A percentile compares a stretch with the other conserved stretches of the same genome.
phyloP scores from a whole-genome alignment of 2,329 filamentous ascomycete genomes.

The Teratosphaeria gauchensis region DNA sequence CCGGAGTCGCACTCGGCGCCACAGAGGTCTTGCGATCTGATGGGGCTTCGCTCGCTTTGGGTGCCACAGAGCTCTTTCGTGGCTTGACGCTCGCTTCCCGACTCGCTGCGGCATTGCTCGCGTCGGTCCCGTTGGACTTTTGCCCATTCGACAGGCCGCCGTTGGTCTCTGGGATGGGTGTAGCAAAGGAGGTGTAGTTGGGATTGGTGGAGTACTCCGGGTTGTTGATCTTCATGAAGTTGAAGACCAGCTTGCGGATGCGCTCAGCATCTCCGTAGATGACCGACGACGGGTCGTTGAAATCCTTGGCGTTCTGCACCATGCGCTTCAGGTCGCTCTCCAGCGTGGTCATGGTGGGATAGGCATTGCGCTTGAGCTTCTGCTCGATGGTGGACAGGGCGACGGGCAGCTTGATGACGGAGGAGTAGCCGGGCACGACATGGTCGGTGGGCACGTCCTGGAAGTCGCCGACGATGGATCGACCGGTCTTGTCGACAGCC shows the following conservation, averaged over 20 bases:
- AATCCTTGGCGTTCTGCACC: constrained; percentile 79
- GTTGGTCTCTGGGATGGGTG: constrained; percentile 53
- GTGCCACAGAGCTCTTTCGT: constrained; percentile 10
- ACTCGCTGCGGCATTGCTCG: constrained; percentile 1
- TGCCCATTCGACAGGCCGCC: constrained; percentile 14
- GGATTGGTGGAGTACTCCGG: constrained; percentile 63
- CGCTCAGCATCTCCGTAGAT: constrained; percentile 78
- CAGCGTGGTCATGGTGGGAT: constrained; percentile 60
- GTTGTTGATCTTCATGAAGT: constrained; percentile 79
- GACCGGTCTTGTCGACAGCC: constrained; percentile 76
- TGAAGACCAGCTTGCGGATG: constrained; percentile 74
- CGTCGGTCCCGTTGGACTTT: constrained; percentile 11
- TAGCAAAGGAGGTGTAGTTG: constrained; percentile 62
- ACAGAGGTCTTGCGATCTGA: constrained; percentile 22
- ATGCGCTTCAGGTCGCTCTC: constrained; percentile 84
- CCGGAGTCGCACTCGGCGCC: constrained; percentile 17
- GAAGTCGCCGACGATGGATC: constrained; percentile 65
- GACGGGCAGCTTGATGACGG: constrained; percentile 65
- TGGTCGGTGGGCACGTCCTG: constrained; percentile 50
- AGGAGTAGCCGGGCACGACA: constrained; percentile 64
- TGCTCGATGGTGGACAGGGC: constrained; percentile 66
- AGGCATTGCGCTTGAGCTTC: constrained; percentile 60
- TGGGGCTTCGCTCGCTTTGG: constrained; percentile 17
- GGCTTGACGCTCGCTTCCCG: constrained; percentile 6
- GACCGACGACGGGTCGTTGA: constrained; percentile 61